Evolutionary conservation across 495 filamentous ascomycete genomes (phyloP).

Genomic region (Penicillium parvum): DNA sequence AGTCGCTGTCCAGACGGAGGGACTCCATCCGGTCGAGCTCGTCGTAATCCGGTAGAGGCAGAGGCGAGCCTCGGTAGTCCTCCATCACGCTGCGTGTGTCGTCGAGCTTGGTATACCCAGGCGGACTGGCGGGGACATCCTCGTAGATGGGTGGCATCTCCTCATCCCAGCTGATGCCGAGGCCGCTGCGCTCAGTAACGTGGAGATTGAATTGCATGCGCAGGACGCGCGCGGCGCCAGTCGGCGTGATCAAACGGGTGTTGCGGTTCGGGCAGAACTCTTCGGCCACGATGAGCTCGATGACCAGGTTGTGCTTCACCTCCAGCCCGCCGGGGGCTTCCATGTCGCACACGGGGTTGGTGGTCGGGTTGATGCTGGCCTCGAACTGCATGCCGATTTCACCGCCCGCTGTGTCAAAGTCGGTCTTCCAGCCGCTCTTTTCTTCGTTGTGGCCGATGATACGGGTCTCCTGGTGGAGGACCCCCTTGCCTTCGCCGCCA

Average conservation of each 20-base stretch:
- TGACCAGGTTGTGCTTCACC: conserved; percentile 76
- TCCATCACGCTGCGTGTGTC: conserved; percentile 36
- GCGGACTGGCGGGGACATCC: conserved; percentile 85
- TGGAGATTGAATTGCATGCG: conserved; percentile 84
- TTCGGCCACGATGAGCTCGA: conserved; percentile 92
- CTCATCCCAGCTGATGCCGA: conserved; percentile 96
- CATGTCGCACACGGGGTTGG: conserved; percentile 71
- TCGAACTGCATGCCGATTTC: conserved; percentile 80
- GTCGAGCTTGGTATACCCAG: conserved; percentile 59
- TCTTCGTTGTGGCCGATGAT: conserved; percentile 71
- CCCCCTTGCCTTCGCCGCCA: conserved; percentile 67
- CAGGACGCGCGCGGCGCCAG: conserved; percentile 84
- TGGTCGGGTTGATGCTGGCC: conserved; percentile 57
- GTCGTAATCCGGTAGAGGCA: conserved; percentile 39
- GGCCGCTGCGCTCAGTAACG: conserved; percentile 76
- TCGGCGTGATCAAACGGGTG: conserved; percentile 70
- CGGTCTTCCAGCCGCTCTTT: conserved; percentile 93
- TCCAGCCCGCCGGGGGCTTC: conserved; percentile 72
- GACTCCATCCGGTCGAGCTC: conserved; percentile 44
- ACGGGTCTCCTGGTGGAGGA: conserved; percentile 70
- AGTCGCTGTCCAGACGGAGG: conserved; percentile 35
- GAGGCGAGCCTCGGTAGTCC: conserved; percentile 42
- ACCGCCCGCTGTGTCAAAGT: conserved; percentile 67
- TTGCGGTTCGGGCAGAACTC: conserved; percentile 75
- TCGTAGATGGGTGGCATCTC: conserved; percentile 93